These are phyloP conservation scores for Trichoderma hamatum DNA, from an alignment of 2,329 filamentous ascomycete species.

Conservation along the genomic window DNA sequence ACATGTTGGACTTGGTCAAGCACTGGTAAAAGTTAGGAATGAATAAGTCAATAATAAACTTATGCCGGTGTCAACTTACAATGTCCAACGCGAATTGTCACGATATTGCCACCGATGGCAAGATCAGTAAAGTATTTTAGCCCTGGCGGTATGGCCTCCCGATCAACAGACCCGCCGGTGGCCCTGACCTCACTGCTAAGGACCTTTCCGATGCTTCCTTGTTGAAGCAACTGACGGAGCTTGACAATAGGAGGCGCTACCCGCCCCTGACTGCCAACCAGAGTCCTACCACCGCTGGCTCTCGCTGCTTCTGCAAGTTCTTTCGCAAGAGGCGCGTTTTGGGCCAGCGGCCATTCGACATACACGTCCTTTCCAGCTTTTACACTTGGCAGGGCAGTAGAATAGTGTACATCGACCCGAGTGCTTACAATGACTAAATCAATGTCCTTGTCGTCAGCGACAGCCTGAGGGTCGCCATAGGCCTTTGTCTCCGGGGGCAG, in stretches of 20 bases:
- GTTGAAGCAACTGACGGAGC: slow-evolving; percentile 48
- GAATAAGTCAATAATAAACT: not conserved
- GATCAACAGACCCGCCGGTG: slow-evolving; percentile 41
- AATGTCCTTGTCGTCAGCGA: slow-evolving; percentile 54
- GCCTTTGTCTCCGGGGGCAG: slow-evolving; percentile 47
- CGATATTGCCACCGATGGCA: slow-evolving; percentile 50
- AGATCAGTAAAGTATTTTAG: slow-evolving; percentile 54
- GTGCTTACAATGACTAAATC: slow-evolving; percentile 60
- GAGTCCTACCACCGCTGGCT: slow-evolving; percentile 40
- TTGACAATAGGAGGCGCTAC: slow-evolving; percentile 49
- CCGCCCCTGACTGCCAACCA: slow-evolving; percentile 57
- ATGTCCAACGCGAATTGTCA: slow-evolving; percentile 49
- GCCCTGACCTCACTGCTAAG: slow-evolving; percentile 53
- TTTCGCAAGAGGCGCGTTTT: slow-evolving; percentile 44
- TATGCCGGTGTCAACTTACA: slow-evolving; percentile 36
- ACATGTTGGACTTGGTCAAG: slow-evolving; percentile 51
- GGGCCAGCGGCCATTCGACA: slow-evolving; percentile 62
- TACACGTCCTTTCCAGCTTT: slow-evolving; percentile 56
- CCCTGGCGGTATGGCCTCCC: slow-evolving; percentile 39
- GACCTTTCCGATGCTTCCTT: slow-evolving; percentile 54
- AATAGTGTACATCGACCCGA: slow-evolving; percentile 56
- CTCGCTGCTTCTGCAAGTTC: slow-evolving; percentile 45
- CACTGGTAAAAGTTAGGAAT: slow-evolving; percentile 35
- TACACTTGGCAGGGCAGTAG: slow-evolving; percentile 50
- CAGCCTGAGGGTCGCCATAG: slow-evolving; percentile 53